Evolutionary conservation across 139 green algal genomes (phyloP).

Genomic region (Spirogloea muscicola): DNA sequence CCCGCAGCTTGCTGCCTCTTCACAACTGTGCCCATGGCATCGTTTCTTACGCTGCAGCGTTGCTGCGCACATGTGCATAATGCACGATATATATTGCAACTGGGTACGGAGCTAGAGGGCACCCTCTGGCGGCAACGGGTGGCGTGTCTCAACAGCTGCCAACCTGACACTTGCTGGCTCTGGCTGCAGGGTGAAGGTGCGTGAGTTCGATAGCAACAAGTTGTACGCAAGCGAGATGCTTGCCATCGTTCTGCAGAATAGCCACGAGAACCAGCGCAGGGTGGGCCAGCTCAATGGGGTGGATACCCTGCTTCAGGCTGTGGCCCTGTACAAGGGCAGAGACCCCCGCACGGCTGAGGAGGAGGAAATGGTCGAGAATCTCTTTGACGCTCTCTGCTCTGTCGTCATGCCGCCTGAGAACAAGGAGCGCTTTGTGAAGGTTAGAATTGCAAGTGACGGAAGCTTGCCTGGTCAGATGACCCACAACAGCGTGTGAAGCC

Average conservation of each 20-base stretch:
- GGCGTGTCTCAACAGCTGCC: too few species aligned
- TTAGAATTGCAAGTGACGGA: too few species aligned
- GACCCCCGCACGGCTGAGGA: slow-evolving; percentile 49
- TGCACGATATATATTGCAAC: too few species aligned
- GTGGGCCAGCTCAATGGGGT: slow-evolving; percentile 70
- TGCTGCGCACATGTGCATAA: too few species aligned
- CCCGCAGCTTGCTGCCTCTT: too few species aligned
- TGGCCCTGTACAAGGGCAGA: slow-evolving; percentile 65
- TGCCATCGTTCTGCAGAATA: slow-evolving; percentile 75
- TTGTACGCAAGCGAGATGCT: slow-evolving; percentile 83
- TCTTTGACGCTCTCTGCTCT: slow-evolving; percentile 81
- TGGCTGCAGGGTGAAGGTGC: slow-evolving; percentile 31
- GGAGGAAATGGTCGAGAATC: slow-evolving; percentile 72
- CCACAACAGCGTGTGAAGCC: too few species aligned
- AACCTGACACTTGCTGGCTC: too few species aligned
- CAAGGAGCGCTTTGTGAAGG: slow-evolving; percentile 65
- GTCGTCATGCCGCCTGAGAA: slow-evolving; percentile 65
- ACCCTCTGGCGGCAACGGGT: too few species aligned
- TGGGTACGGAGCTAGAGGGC: too few species aligned
- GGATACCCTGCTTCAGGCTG: slow-evolving; percentile 67
- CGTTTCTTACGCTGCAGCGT: too few species aligned
- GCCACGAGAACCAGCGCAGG: slow-evolving; percentile 59
- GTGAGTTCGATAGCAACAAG: slow-evolving; percentile 77
- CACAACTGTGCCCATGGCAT: too few species aligned
- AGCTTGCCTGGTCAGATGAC: too few species aligned